Evolutionary conservation across 2,329 filamentous ascomycete genomes (phyloP).

Genomic region (Monilinia vaccinii-corymbosi): DNA sequence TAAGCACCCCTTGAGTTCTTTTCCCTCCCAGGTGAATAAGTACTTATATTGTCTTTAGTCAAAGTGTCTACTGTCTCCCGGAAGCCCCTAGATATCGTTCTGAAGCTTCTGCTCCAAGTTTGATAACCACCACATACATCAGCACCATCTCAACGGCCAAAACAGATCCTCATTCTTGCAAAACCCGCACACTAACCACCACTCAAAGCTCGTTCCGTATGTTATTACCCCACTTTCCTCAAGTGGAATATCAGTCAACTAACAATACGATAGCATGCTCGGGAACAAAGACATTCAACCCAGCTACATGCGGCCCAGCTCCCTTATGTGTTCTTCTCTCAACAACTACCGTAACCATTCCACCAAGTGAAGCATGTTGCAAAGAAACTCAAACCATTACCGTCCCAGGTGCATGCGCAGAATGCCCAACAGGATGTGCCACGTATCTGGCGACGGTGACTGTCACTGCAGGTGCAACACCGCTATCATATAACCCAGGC

Average conservation of each 20-base stretch:
- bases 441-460: slow-evolving; percentile 8
- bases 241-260: background rate
- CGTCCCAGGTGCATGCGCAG: slow-evolving; percentile 20
- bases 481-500: background rate
- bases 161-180: slow-evolving; percentile 20
- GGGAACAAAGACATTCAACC: background rate
- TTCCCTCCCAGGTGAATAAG: background rate
- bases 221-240: background rate
- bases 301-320: slow-evolving; percentile 1
- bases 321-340: slow-evolving; percentile 13
- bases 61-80: background rate
- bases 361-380: slow-evolving; percentile 33
- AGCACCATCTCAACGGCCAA: slow-evolving; percentile 15
- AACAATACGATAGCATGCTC: slow-evolving; percentile 7
- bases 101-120: slow-evolving; percentile 9
- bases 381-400: slow-evolving; percentile 29
- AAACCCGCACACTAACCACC: slow-evolving; percentile 22
- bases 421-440: slow-evolving; percentile 25
- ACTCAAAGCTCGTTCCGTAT: slow-evolving; percentile 7
- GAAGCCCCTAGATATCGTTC: background rate
- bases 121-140: slow-evolving; percentile 13
- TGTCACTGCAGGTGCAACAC: background rate
- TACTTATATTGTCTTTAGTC: background rate
- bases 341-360: slow-evolving; percentile 31
- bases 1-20: background rate